Percentiles rank a stretch among this genome's conserved stretches.
These are phyloP conservation scores for Fomitopsis serialis DNA, from an alignment of 768 basidiomycete genomes.

Conservation along the genomic window DNA sequence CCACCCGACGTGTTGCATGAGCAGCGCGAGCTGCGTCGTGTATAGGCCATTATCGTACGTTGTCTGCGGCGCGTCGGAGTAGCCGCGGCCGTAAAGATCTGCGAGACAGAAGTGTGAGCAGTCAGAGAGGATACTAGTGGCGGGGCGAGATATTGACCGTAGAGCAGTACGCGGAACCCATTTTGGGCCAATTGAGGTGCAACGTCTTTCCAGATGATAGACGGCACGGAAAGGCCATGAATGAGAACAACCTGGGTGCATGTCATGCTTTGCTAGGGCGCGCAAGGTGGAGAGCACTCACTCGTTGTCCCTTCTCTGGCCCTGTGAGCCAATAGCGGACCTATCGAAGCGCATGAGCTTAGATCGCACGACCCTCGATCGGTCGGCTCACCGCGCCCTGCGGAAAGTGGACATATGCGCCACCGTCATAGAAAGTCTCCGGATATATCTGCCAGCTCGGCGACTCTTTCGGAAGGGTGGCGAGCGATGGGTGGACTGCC, in stretches of 20 bases:
- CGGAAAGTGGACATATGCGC: constrained; percentile 61
- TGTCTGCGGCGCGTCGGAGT: constrained; percentile 73
- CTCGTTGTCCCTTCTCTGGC: constrained; percentile 62
- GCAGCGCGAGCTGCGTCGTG: constrained; percentile 73
- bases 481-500: constrained; percentile 50
- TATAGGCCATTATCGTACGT: constrained; percentile 62
- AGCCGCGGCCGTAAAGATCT: constrained; percentile 83
- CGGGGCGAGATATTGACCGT: constrained; percentile 57
- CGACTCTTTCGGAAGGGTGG: constrained; percentile 48
- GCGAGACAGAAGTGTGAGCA: background rate
- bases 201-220: constrained; percentile 74
- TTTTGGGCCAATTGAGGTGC: constrained; percentile 55
- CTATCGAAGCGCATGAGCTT: constrained; percentile 26
- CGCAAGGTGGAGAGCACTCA: constrained; percentile 22
- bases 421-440: constrained; percentile 59
- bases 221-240: constrained; percentile 72
- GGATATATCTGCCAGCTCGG: constrained; percentile 71
- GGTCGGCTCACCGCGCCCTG: constrained; percentile 47
- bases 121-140: background rate
- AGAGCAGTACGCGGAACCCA: constrained; percentile 72
- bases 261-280: no score
- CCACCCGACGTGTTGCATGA: constrained; percentile 78
- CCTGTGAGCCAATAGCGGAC: constrained; percentile 77
- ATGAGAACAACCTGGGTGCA: constrained; percentile 60
- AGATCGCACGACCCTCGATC: background rate